Percentiles rank a stretch among this genome's conserved stretches.
Evolutionary conservation across 129 eudicot genomes (phyloP).

Genomic region (Kitagawia praeruptora): DNA sequence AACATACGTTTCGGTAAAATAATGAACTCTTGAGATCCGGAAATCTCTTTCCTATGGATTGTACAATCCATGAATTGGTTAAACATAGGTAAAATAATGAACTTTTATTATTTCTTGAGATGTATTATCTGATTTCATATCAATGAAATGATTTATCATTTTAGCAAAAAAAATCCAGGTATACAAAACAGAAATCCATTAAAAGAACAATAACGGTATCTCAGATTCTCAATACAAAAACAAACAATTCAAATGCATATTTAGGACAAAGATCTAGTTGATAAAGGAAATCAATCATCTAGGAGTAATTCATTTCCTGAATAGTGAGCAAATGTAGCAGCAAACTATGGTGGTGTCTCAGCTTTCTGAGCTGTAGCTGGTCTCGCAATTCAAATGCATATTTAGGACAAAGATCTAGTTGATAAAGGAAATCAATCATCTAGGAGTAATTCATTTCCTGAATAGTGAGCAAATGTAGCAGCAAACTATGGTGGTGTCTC

Average conservation of each 20-base stretch:
- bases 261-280: background rate
- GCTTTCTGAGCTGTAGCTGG: slow-evolving; percentile 61
- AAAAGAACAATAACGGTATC: background rate
- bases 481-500: slow-evolving; percentile 9
- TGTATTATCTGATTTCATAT: too few species aligned
- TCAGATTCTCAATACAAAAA: background rate
- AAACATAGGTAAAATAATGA: too few species aligned
- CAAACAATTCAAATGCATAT: background rate
- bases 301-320: background rate
- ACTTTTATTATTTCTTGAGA: too few species aligned
- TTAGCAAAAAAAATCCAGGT: too few species aligned
- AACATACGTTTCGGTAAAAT: too few species aligned
- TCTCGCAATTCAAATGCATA: slow-evolving; percentile 16
- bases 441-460: background rate
- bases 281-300: background rate
- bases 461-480: background rate
- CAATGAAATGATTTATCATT: too few species aligned
- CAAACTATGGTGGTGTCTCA: slow-evolving; percentile 14
- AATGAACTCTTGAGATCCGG: too few species aligned
- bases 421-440: background rate
- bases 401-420: background rate
- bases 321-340: background rate
- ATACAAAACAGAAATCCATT: background rate
- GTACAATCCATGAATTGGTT: too few species aligned
- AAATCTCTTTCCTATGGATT: too few species aligned